phyloP scores from a whole-genome alignment of 148 eudicot genomes.

The Persicaria tinctoria region DNA sequence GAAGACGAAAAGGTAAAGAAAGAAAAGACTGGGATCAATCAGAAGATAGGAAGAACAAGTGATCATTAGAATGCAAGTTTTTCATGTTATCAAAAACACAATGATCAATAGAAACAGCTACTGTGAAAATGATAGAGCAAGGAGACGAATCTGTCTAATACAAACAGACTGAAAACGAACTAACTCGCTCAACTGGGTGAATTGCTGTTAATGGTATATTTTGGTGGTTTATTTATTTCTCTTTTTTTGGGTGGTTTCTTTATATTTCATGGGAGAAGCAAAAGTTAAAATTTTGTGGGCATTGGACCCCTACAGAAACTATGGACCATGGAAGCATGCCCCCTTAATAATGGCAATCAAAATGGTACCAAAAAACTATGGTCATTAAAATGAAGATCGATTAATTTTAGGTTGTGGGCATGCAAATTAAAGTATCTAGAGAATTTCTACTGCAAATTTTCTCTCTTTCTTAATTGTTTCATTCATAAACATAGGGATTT shows the following conservation, averaged over 20 bases:
- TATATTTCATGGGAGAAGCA: background rate
- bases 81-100: background rate
- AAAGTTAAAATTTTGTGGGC: background rate
- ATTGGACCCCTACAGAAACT: conserved; percentile 2
- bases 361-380: background rate
- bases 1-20: no score
- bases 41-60: no score
- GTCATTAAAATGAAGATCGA: conserved; percentile 1
- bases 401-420: background rate
- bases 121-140: conserved; percentile 1
- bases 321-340: conserved; percentile 9
- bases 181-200: background rate
- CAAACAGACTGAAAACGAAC: background rate
- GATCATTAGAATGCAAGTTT: no score
- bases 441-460: background rate
- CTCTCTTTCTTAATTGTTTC: background rate
- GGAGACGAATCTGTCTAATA: background rate
- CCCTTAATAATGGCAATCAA: conserved; percentile 5
- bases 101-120: background rate
- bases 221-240: background rate
- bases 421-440: background rate
- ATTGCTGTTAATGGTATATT: background rate
- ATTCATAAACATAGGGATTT: background rate
- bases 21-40: no score
- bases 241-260: background rate